Evolutionary conservation across 495 filamentous ascomycete species (phyloP).

Genomic region (Lindgomyces ingoldianus): DNA sequence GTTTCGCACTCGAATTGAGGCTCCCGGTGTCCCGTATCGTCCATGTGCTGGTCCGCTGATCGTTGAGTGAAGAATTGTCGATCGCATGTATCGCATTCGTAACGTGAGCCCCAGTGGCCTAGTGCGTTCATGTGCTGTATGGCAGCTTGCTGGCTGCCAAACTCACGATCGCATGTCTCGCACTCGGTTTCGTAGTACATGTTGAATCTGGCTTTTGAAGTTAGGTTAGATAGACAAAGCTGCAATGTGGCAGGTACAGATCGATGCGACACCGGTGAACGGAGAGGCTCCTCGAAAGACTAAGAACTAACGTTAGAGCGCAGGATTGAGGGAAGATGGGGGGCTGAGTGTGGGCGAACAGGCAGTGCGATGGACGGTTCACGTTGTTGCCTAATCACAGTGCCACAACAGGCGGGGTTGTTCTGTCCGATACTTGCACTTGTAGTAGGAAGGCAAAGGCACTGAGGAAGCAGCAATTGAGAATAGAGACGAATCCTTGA

Average conservation of each 20-base stretch:
- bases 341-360: too few species aligned
- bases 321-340: too few species aligned
- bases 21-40: constrained; percentile 36
- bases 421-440: too few species aligned
- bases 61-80: constrained; percentile 21
- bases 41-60: constrained; percentile 21
- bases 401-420: constrained; percentile 9
- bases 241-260: too few species aligned
- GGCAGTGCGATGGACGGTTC: constrained; percentile 1
- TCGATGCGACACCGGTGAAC: neutral
- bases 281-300: neutral
- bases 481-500: too few species aligned
- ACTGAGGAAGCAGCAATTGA: too few species aligned
- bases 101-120: neutral
- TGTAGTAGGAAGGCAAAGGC: too few species aligned
- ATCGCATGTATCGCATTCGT: constrained; percentile 31
- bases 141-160: constrained; percentile 5
- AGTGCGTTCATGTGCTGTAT: constrained; percentile 10
- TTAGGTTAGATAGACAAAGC: too few species aligned
- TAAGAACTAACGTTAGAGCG: neutral
- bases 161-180: constrained; percentile 1
- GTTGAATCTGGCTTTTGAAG: neutral
- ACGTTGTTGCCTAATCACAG: constrained; percentile 2
- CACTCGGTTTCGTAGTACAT: constrained; percentile 2
- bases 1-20: constrained; percentile 46